These are phyloP conservation scores for Lagenidium giganteum DNA, from an alignment of 352 stramenopile species.

Conservation along the genomic window DNA sequence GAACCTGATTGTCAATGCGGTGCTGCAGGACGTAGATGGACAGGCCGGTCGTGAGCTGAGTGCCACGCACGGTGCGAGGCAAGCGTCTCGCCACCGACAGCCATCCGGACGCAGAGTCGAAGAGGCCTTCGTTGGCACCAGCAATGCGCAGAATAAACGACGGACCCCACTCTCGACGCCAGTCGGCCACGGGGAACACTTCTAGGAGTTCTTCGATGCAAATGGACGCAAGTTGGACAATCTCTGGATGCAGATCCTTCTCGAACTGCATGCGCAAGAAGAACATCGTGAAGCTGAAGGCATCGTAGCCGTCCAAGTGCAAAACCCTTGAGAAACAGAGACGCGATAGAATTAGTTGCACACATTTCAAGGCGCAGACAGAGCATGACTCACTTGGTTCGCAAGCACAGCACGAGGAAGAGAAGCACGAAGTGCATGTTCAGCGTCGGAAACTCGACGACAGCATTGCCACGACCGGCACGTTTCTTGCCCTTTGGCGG, in stretches of 20 bases:
- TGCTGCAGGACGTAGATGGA: conserved; percentile 80
- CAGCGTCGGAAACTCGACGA: conserved; percentile 53
- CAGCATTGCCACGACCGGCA: conserved; percentile 7
- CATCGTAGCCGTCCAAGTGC: conserved; percentile 63
- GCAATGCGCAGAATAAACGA: conserved; percentile 78
- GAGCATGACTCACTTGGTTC: conserved; percentile 32
- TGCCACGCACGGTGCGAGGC: conserved; percentile 64
- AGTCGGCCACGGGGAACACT: conserved; percentile 57
- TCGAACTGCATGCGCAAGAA: conserved; percentile 86
- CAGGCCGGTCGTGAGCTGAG: conserved; percentile 69
- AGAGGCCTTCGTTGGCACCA: conserved; percentile 68
- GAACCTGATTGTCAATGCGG: conserved; percentile 53
- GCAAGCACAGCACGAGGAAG: conserved; percentile 70
- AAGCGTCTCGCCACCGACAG: conserved; percentile 66
- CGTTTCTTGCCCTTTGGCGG: conserved; percentile 20
- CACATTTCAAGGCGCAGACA: too few species aligned
- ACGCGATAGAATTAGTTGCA: too few species aligned
- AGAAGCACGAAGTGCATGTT: conserved; percentile 83
- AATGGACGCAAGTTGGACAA: conserved; percentile 70
- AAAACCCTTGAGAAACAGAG: conserved; percentile 24
- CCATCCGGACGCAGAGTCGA: conserved; percentile 71
- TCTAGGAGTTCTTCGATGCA: conserved; percentile 81
- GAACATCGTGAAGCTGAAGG: conserved; percentile 84
- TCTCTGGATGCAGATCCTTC: conserved; percentile 58
- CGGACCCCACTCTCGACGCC: conserved; percentile 69